Evolutionary conservation across 2,329 filamentous ascomycete genomes (phyloP).

Genomic region (Thermothelomyces thermophilus): DNA sequence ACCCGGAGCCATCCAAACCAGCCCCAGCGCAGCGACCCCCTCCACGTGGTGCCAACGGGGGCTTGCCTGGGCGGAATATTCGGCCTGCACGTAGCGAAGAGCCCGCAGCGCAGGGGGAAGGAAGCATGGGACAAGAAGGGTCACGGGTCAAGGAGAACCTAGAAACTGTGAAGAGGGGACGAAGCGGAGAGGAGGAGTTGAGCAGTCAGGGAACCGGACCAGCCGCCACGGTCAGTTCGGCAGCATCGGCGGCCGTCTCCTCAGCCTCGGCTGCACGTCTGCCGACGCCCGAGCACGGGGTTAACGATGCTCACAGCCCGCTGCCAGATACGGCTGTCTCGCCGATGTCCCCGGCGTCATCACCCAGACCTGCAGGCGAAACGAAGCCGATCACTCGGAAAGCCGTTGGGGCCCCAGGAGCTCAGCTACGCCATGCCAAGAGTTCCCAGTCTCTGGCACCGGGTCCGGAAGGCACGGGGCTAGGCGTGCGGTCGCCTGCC

Average conservation of each 20-base stretch:
- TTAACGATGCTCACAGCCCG: conserved; percentile 36
- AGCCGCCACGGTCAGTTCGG: conserved; percentile 6
- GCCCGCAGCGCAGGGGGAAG: conserved; percentile 14
- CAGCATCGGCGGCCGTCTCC: conserved; percentile 12
- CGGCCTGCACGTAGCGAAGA: conserved; percentile 26
- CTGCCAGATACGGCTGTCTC: conserved; percentile 34
- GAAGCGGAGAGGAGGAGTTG: conserved; percentile 4
- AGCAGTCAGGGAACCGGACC: conserved; percentile 1
- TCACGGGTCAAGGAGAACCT: conserved; percentile 25
- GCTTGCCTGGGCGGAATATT: conserved; percentile 29
- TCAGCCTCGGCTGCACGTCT: conserved; percentile 30
- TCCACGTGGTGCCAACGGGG: conserved; percentile 17
- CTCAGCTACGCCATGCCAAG: conserved; percentile 20
- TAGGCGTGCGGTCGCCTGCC: conserved; percentile 15
- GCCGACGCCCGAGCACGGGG: conserved; percentile 45
- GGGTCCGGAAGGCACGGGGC: conserved; percentile 8
- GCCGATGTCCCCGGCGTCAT: conserved; percentile 41
- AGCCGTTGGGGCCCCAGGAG: conserved; percentile 10
- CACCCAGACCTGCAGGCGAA: conserved; percentile 32
- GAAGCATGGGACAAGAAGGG: conserved; percentile 26
- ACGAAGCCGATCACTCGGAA: conserved; percentile 13
- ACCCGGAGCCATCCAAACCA: conserved; percentile 11
- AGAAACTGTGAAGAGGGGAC: conserved; percentile 9
- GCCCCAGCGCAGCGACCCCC: conserved; percentile 14
- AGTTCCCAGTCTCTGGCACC: conserved; percentile 16